phyloP scores from a whole-genome alignment of 2,329 filamentous ascomycete genomes.

The Colletotrichum sp. region DNA sequence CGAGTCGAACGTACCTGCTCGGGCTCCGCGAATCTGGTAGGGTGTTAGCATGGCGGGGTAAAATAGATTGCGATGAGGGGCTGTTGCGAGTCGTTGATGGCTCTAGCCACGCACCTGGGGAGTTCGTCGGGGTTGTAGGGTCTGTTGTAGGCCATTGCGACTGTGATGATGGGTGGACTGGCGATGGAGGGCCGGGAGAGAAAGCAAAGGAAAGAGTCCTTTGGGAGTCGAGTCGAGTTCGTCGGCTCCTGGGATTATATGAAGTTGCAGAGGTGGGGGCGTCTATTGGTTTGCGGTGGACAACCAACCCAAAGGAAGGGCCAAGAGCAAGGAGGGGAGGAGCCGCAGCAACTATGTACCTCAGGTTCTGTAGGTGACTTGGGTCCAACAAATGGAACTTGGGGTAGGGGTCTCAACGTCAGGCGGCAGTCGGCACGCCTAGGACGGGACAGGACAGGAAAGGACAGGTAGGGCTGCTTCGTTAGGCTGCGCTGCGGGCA shows the following conservation, averaged over 20 bases:
- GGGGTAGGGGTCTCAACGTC: slow-evolving; percentile 7
- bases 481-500: slow-evolving; percentile 7
- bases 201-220: neutral
- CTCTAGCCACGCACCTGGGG: slow-evolving; percentile 71
- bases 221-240: neutral
- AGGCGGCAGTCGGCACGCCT: slow-evolving; percentile 19
- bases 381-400: neutral
- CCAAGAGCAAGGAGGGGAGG: neutral
- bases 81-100: slow-evolving; percentile 14
- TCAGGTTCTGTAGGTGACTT: neutral
- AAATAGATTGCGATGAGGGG: slow-evolving; percentile 5
- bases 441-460: neutral
- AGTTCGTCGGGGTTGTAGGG: slow-evolving; percentile 94
- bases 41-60: slow-evolving; percentile 29
- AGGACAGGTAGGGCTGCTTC: slow-evolving; percentile 4
- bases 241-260: slow-evolving; percentile 11
- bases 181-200: neutral
- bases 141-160: slow-evolving; percentile 89
- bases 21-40: slow-evolving; percentile 73
- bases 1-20: slow-evolving; percentile 59
- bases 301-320: neutral
- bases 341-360: slow-evolving; percentile 10
- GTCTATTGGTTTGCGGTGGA: neutral
- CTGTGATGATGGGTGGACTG: neutral
- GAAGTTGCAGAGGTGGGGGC: slow-evolving; percentile 15